Conservation (phyloP, 441 rosid species). For the Aquilaria agallochum region DNA sequence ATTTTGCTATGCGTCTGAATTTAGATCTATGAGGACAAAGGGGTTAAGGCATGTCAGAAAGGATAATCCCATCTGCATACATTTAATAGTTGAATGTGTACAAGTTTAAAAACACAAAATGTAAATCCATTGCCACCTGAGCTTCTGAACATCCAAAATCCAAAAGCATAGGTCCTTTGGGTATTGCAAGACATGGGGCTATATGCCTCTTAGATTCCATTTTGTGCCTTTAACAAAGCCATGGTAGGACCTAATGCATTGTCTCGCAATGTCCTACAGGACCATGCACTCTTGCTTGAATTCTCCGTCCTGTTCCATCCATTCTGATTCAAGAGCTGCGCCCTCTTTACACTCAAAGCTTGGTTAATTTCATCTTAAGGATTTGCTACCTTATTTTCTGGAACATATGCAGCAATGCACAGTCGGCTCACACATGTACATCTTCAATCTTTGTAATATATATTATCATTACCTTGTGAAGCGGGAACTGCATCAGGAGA, state of each 20-base stretch:
- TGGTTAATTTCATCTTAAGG: slow-evolving; percentile 73
- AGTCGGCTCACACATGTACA: slow-evolving; percentile 1
- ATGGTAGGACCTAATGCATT: slow-evolving; percentile 82
- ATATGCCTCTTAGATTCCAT: slow-evolving; percentile 29
- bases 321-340: slow-evolving; percentile 48
- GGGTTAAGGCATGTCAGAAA: too few relatives aligned
- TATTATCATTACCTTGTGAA: slow-evolving; percentile 33
- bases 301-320: slow-evolving; percentile 42
- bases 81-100: too few relatives aligned
- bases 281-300: slow-evolving; percentile 53
- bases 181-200: too few relatives aligned
- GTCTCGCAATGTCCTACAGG: slow-evolving; percentile 51
- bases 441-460: neutral
- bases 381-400: slow-evolving; percentile 44
- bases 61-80: too few relatives aligned
- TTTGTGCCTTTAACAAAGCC: slow-evolving; percentile 67
- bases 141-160: too few relatives aligned
- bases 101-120: too few relatives aligned
- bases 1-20: too few relatives aligned
- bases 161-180: too few relatives aligned
- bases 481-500: slow-evolving; percentile 6
- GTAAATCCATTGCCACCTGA: too few relatives aligned
- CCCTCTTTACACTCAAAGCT: slow-evolving; percentile 64
- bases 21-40: too few relatives aligned
- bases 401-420: slow-evolving; percentile 1